Percentiles rank a stretch among this genome's conserved stretches.
Conservation (phyloP, 192 early-diverging fungal species). For the Gonapodya prolifera region DNA sequence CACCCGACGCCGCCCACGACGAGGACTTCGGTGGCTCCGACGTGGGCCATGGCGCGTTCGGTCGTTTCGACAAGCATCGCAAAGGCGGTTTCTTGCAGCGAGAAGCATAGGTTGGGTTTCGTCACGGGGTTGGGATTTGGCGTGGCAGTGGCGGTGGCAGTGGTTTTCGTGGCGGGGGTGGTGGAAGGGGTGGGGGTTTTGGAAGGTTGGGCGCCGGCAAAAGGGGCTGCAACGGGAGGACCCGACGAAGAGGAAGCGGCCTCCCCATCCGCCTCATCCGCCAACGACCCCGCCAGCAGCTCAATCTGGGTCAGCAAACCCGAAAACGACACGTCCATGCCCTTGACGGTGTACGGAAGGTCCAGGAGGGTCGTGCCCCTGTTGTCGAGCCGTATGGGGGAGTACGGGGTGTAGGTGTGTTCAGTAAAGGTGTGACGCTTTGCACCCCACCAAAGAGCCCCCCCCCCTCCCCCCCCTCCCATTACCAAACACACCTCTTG, state of each 20-base stretch:
- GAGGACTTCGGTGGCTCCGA: constrained; percentile 77
- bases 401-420: neutral
- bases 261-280: neutral
- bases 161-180: neutral
- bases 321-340: constrained; percentile 97
- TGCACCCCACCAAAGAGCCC: too few relatives aligned
- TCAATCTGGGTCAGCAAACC: constrained; percentile 92
- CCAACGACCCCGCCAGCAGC: constrained; percentile 26
- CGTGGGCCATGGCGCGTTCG: constrained; percentile 97
- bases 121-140: constrained; percentile 14
- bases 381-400: constrained; percentile 1
- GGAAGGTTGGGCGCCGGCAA: constrained; percentile 8
- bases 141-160: constrained; percentile 23
- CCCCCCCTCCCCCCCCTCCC: too few relatives aligned
- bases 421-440: too few relatives aligned
- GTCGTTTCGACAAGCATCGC: constrained; percentile 99
- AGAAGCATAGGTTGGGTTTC: constrained; percentile 86
- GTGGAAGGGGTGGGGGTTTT: neutral
- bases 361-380: constrained; percentile 77
- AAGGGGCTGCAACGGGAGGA: too few relatives aligned
- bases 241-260: too few relatives aligned
- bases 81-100: constrained; percentile 94
- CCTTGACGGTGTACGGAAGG: constrained; percentile 94
- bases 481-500: constrained; percentile 61
- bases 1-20: constrained; percentile 97